These are phyloP conservation scores for Ascodesmis nigricans DNA, from an alignment of 495 filamentous ascomycete species.

Conservation along the genomic window DNA sequence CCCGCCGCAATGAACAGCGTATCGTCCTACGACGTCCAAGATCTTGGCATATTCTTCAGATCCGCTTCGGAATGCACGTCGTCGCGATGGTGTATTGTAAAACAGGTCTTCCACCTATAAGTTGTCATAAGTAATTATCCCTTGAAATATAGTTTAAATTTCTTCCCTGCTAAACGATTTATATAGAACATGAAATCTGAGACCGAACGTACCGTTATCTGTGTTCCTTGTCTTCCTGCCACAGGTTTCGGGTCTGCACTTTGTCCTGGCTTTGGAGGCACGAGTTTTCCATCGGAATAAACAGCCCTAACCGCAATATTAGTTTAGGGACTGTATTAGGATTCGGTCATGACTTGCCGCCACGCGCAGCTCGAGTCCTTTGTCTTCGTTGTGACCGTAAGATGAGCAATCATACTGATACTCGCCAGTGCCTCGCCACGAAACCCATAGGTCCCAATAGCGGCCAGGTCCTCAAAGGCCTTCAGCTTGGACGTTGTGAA, in stretches of 20 bases:
- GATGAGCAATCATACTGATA: conserved; percentile 95
- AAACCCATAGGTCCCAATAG: conserved; percentile 90
- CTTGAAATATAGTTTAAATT: no score
- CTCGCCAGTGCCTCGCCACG: conserved; percentile 91
- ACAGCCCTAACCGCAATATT: conserved; percentile 43
- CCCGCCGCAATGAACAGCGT: conserved; percentile 79
- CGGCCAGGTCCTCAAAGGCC: conserved; percentile 78
- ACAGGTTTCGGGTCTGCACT: conserved; percentile 67
- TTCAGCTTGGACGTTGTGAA: conserved; percentile 96
- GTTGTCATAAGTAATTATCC: no score
- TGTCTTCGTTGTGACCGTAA: conserved; percentile 86
- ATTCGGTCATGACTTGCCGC: conserved; percentile 23
- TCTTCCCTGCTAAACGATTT: no score
- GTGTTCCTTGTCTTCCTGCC: conserved; percentile 82
- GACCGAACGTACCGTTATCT: conserved; percentile 76
- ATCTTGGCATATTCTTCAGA: conserved; percentile 98
- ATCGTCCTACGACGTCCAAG: conserved; percentile 78
- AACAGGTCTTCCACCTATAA: conserved; percentile 77
- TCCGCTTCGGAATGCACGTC: conserved; percentile 70
- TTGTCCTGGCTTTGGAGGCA: conserved; percentile 79
- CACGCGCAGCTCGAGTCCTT: conserved; percentile 75
- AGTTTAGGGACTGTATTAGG: conserved; percentile 2
- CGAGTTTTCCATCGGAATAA: conserved; percentile 66
- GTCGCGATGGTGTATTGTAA: conserved; percentile 79
- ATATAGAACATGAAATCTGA: no score